Evolutionary conservation across 768 basidiomycete genomes (phyloP).

Genomic region (Boletus reticuloceps): DNA sequence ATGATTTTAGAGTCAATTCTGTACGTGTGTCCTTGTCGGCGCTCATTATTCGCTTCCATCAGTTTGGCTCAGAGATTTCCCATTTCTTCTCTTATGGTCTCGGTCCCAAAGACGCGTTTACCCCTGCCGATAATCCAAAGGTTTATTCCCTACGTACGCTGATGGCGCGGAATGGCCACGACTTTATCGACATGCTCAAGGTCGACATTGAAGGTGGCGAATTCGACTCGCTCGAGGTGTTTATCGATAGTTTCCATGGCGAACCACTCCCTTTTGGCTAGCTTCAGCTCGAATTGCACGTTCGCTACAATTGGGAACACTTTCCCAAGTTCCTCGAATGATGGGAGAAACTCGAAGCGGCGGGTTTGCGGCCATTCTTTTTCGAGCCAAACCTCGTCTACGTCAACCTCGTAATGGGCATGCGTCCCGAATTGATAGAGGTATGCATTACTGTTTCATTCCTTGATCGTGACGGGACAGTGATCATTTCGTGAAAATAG

Average conservation of each 20-base stretch:
- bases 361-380: conserved; percentile 71
- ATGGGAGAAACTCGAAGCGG: conserved; percentile 71
- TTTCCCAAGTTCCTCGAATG: conserved; percentile 55
- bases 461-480: neutral
- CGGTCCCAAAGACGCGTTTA: conserved; percentile 38
- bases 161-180: conserved; percentile 59
- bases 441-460: conserved; percentile 18
- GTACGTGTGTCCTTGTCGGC: neutral
- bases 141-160: conserved; percentile 42
- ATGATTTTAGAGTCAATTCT: conserved; percentile 37
- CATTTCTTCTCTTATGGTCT: conserved; percentile 47
- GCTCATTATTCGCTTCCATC: conserved; percentile 1
- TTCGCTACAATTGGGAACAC: conserved; percentile 45
- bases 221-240: conserved; percentile 56
- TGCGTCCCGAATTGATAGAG: conserved; percentile 40
- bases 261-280: conserved; percentile 66
- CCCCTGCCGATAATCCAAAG: too few relatives aligned
- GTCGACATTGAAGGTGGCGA: conserved; percentile 72
- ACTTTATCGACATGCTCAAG: conserved; percentile 69
- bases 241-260: conserved; percentile 41
- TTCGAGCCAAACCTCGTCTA: conserved; percentile 56
- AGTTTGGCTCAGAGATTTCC: conserved; percentile 48
- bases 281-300: conserved; percentile 67
- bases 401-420: conserved; percentile 38
- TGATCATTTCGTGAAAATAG: conserved; percentile 27